Conservation (phyloP, 2,329 filamentous ascomycete genomes). For the Aspergillus felis region DNA sequence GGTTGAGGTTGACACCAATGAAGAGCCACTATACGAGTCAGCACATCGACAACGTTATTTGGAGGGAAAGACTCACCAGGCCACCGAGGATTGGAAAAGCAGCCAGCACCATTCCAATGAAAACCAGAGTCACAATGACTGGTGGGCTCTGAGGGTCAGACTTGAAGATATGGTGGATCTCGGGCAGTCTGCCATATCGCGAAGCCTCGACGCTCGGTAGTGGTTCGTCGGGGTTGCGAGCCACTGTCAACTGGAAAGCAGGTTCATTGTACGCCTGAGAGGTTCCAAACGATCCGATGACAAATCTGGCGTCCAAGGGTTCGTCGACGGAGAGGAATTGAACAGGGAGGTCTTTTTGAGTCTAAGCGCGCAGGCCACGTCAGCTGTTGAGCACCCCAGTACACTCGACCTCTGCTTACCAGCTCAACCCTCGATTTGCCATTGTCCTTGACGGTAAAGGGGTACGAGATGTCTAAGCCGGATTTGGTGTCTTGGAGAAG, state of each 20-base stretch:
- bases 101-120: conserved; percentile 67
- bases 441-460: conserved; percentile 76
- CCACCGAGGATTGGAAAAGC: conserved; percentile 70
- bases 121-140: conserved; percentile 72
- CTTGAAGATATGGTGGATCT: conserved; percentile 91
- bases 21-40: conserved; percentile 62
- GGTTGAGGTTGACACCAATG: conserved; percentile 77
- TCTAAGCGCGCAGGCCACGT: conserved; percentile 48
- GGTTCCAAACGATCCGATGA: conserved; percentile 82
- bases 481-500: conserved; percentile 69
- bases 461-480: conserved; percentile 82
- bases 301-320: conserved; percentile 72
- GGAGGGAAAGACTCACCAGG: conserved; percentile 52
- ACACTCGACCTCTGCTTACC: conserved; percentile 52
- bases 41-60: not conserved
- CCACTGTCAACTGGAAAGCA: conserved; percentile 69
- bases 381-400: conserved; percentile 9
- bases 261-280: conserved; percentile 63
- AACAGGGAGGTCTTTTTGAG: conserved; percentile 80
- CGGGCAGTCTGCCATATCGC: conserved; percentile 76
- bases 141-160: conserved; percentile 75
- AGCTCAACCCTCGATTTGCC: conserved; percentile 83
- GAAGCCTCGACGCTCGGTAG: conserved; percentile 62
- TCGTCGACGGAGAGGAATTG: conserved; percentile 68
- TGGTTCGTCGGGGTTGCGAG: conserved; percentile 59